Percentiles rank a stretch among this genome's conserved stretches.
phyloP scores from a whole-genome alignment of 768 basidiomycete genomes.

The Tulasnella sp. region DNA sequence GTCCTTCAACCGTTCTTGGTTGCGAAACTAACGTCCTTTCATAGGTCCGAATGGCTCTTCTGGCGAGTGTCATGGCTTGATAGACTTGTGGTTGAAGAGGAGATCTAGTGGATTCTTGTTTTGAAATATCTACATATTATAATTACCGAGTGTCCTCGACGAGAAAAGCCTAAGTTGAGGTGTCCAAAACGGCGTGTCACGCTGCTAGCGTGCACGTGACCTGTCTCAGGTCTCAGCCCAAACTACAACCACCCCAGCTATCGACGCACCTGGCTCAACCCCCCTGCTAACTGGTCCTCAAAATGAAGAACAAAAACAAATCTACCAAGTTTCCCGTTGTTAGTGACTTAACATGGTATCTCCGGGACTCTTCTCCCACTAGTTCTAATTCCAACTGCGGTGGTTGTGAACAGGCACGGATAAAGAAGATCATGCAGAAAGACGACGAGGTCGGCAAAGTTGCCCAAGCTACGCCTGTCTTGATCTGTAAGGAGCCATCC shows the following conservation, averaged over 20 bases:
- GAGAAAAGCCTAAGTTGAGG: no score
- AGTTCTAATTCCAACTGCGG: neutral
- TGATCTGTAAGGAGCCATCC: conserved; percentile 70
- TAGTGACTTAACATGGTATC: conserved; percentile 37
- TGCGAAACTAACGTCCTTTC: neutral
- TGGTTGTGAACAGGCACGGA: conserved; percentile 63
- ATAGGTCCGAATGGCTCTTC: conserved; percentile 74
- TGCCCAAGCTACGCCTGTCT: conserved; percentile 90
- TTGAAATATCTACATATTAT: neutral
- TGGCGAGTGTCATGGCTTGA: conserved; percentile 58
- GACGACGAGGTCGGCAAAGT: conserved; percentile 99
- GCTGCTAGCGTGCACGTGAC: neutral
- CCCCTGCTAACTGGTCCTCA: neutral
- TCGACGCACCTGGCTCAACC: neutral
- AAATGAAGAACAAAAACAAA: conserved; percentile 88
- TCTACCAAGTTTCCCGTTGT: conserved; percentile 89
- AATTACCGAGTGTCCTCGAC: no score
- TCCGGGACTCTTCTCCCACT: neutral
- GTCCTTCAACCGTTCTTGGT: neutral
- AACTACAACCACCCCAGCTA: neutral
- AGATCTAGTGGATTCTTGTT: neutral
- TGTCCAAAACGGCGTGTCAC: neutral
- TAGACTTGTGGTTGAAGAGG: neutral
- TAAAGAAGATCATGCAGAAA: conserved; percentile 99
- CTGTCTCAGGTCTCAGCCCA: neutral